These are phyloP conservation scores for Bretschneidera sinensis DNA, from an alignment of 345 rosid genomes.

Conservation along the genomic window DNA sequence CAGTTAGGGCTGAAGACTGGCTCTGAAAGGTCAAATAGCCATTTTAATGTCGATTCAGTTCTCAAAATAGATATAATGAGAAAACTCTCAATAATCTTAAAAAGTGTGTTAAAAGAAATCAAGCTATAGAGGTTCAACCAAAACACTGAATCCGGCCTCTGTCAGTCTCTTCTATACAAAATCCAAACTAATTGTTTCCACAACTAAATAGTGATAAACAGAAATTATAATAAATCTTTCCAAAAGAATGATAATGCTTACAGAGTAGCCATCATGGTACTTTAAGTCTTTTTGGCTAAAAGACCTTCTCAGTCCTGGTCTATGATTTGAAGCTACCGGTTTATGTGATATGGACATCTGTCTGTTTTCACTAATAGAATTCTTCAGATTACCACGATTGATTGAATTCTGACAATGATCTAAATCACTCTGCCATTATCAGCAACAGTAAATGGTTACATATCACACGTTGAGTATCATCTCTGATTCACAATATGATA, in stretches of 20 bases:
- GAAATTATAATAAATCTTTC: background rate
- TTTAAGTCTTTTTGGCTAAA: slow-evolving; percentile 66
- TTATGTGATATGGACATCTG: slow-evolving; percentile 33
- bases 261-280: slow-evolving; percentile 79
- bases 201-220: background rate
- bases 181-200: background rate
- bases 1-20: slow-evolving; percentile 82
- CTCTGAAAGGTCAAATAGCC: slow-evolving; percentile 48
- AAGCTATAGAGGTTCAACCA: background rate
- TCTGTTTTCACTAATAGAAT: slow-evolving; percentile 30
- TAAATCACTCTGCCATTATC: slow-evolving; percentile 61
- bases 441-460: slow-evolving; percentile 6
- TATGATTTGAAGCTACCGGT: slow-evolving; percentile 36
- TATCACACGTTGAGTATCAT: background rate
- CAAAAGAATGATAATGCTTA: slow-evolving; percentile 35
- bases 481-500: too few relatives aligned
- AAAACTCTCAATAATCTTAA: background rate
- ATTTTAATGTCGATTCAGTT: slow-evolving; percentile 6
- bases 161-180: background rate
- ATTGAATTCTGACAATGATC: slow-evolving; percentile 44
- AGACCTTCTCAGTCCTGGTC: slow-evolving; percentile 61
- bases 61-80: background rate
- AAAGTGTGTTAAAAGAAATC: slow-evolving; percentile 8
- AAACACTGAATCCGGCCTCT: background rate
- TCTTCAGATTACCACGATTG: slow-evolving; percentile 31